Evolutionary conservation across 2,329 filamentous ascomycete species (phyloP).

Genomic region (Cercospora citrullina): DNA sequence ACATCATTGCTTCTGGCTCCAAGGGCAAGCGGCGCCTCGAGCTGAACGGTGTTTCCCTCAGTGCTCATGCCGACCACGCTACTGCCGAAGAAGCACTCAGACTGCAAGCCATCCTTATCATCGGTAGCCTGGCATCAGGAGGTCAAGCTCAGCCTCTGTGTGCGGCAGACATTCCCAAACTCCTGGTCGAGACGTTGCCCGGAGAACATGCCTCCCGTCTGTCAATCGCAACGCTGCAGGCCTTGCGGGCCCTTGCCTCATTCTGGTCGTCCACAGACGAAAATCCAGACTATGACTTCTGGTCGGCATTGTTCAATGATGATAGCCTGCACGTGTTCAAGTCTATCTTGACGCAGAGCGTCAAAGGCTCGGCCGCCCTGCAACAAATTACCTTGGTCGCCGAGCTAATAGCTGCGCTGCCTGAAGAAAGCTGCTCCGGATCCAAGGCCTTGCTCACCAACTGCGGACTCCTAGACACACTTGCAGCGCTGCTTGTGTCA

Average conservation of each 20-base stretch:
- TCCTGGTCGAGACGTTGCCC: slow-evolving; percentile 70
- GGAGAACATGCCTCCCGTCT: slow-evolving; percentile 61
- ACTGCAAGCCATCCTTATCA: slow-evolving; percentile 79
- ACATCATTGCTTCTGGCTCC: slow-evolving; percentile 49
- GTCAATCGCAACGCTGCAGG: slow-evolving; percentile 70
- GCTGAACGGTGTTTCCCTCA: slow-evolving; percentile 46
- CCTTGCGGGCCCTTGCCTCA: slow-evolving; percentile 70
- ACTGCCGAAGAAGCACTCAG: slow-evolving; percentile 66
- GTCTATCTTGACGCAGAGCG: slow-evolving; percentile 63
- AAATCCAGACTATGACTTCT: slow-evolving; percentile 23
- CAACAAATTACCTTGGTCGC: slow-evolving; percentile 64
- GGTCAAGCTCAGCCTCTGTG: slow-evolving; percentile 73
- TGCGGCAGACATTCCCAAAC: slow-evolving; percentile 64
- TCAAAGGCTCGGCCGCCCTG: slow-evolving; percentile 55
- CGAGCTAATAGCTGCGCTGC: slow-evolving; percentile 61
- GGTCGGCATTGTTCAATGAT: slow-evolving; percentile 59
- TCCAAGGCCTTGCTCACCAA: slow-evolving; percentile 73
- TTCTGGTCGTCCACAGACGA: slow-evolving; percentile 47
- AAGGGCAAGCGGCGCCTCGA: slow-evolving; percentile 53
- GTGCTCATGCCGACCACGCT: slow-evolving; percentile 41
- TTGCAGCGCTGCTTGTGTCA: slow-evolving; percentile 71
- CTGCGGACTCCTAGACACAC: slow-evolving; percentile 71
- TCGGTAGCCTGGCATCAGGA: slow-evolving; percentile 84
- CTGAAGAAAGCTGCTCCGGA: slow-evolving; percentile 53
- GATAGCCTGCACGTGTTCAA: slow-evolving; percentile 63